Conservation (phyloP, 176 grass and related monocot species). For the Juncus inflexus region DNA sequence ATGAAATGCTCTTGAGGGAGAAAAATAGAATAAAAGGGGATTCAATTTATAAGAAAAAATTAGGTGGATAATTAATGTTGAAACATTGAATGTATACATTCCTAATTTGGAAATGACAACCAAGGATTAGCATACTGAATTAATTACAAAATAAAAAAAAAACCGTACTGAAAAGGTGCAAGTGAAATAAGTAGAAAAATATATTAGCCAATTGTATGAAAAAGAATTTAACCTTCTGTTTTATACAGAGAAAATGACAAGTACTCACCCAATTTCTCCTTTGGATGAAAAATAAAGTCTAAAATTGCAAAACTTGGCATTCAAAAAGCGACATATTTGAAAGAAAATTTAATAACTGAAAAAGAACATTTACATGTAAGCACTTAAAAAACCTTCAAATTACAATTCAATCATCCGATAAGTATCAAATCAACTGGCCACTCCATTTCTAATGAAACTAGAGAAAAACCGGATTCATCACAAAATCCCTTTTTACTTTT, state of each 20-base stretch:
- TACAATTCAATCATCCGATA: no score
- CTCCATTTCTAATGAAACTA: no score
- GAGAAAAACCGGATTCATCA: no score
- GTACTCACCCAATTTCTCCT: background rate
- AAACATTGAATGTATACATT: constrained; percentile 15
- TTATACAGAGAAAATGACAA: background rate
- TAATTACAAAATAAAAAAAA: constrained; percentile 6
- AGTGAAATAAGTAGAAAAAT: background rate
- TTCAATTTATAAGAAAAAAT: constrained; percentile 19
- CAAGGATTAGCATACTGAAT: background rate
- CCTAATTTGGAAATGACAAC: constrained; percentile 15
- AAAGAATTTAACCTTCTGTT: constrained; percentile 4
- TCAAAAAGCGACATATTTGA: no score
- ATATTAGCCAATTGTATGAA: background rate
- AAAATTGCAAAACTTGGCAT: background rate
- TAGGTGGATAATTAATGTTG: constrained; percentile 3
- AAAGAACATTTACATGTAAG: no score
- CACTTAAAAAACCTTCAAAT: no score
- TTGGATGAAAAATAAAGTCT: background rate
- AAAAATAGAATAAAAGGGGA: constrained; percentile 8
- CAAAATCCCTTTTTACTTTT: no score
- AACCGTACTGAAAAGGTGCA: background rate
- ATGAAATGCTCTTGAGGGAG: background rate
- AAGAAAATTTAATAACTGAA: no score
- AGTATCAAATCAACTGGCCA: no score